Percentiles rank a stretch among this genome's conserved stretches.
These are phyloP conservation scores for Malbranchea zuffiana DNA, from an alignment of 2,329 filamentous ascomycete genomes.

Conservation along the genomic window DNA sequence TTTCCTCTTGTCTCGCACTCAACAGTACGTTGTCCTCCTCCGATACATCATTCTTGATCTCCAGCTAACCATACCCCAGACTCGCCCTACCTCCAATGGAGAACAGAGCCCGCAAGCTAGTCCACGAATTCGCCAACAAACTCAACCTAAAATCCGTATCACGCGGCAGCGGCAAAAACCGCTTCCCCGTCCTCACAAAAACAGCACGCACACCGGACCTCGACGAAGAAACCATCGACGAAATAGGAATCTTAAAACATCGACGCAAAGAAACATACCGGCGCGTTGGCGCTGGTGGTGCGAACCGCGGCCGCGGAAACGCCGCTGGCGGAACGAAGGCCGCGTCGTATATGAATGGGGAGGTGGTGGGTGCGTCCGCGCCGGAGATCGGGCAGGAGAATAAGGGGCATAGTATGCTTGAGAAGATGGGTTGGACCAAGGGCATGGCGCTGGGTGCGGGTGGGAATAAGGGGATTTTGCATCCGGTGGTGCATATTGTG, in stretches of 20 bases:
- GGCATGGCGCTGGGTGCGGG: constrained; percentile 72
- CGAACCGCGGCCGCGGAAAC: constrained; percentile 16
- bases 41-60: too few species aligned
- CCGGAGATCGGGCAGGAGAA: constrained; percentile 76
- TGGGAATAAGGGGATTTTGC: constrained; percentile 79
- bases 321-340: constrained; percentile 33
- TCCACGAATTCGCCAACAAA: constrained; percentile 67
- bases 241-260: constrained; percentile 34
- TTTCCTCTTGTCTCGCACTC: constrained; percentile 55
- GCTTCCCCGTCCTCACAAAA: constrained; percentile 68
- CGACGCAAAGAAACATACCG: constrained; percentile 19
- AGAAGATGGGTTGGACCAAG: constrained; percentile 93
- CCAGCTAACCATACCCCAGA: constrained; percentile 33
- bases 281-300: not conserved
- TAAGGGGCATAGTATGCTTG: constrained; percentile 73
- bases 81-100: constrained; percentile 75
- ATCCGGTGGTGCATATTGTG: constrained; percentile 76
- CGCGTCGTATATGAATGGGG: constrained; percentile 64
- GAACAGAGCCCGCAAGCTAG: constrained; percentile 59
- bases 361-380: constrained; percentile 74
- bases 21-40: constrained; percentile 44
- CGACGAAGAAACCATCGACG: constrained; percentile 43
- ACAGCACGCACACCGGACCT: constrained; percentile 56
- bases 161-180: constrained; percentile 57
- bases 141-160: constrained; percentile 79